A percentile compares a stretch with the other conserved stretches of the same genome.
Evolutionary conservation across 2,329 filamentous ascomycete genomes (phyloP).

Genomic region (Herpomyces periplanetae): DNA sequence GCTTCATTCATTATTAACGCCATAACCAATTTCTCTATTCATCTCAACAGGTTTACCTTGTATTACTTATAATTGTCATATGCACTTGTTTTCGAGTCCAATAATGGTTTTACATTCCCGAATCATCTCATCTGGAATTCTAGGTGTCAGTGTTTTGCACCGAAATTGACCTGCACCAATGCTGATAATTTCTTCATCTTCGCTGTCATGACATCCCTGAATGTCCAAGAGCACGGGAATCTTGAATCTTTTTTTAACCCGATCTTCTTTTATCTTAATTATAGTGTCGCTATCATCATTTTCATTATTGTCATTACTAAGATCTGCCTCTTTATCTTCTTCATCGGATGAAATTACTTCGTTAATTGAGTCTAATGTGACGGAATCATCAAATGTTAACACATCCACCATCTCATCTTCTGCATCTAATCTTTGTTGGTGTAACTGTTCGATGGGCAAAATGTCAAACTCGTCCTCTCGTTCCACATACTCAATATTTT

Average conservation of each 20-base stretch:
- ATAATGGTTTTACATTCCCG: no score
- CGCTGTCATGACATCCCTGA: constrained; percentile 70
- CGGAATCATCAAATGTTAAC: constrained; percentile 29
- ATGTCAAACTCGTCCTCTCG: constrained; percentile 93
- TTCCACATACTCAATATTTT: constrained; percentile 89
- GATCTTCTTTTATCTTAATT: constrained; percentile 14
- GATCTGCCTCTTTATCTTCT: no score
- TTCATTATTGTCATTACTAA: constrained; percentile 13
- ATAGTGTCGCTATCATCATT: constrained; percentile 6
- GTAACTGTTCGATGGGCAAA: constrained; percentile 69
- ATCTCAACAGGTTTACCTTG: no score
- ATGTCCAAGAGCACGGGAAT: constrained; percentile 85
- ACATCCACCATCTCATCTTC: constrained; percentile 88
- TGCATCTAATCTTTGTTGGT: constrained; percentile 50
- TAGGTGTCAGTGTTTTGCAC: no score
- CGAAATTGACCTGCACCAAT: constrained; percentile 43
- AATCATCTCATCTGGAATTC: no score
- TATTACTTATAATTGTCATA: no score
- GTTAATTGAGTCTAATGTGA: no score
- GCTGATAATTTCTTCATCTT: constrained; percentile 41
- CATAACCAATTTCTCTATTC: no score
- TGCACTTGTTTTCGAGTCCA: no score
- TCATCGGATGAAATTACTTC: no score
- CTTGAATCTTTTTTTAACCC: constrained; percentile 21
- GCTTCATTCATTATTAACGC: no score